Percentiles rank a stretch among this genome's conserved stretches.
Evolutionary conservation across 176 grass and related monocot genomes (phyloP).

Genomic region (Miscanthus lutarioriparius): DNA sequence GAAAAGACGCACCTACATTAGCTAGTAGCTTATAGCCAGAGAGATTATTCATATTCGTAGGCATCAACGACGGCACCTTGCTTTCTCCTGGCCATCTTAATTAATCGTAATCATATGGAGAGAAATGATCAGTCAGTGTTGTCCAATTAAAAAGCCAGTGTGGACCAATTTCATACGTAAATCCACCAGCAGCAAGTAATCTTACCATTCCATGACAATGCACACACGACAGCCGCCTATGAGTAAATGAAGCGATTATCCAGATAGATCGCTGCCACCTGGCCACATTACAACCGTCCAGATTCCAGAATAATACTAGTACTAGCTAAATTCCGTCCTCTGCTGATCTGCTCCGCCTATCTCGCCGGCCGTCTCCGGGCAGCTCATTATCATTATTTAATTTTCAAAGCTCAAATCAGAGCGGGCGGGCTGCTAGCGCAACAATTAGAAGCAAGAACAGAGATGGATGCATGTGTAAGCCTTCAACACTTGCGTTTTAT

Average conservation of each 20-base stretch:
- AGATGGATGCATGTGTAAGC: background rate
- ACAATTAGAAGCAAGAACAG: background rate
- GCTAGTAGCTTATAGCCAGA: background rate
- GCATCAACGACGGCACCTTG: background rate
- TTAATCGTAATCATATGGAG: background rate
- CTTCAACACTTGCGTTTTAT: background rate
- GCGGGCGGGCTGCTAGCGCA: background rate
- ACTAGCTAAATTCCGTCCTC: no score
- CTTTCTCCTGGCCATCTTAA: background rate
- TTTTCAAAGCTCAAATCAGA: background rate
- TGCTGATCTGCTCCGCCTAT: constrained; percentile 32
- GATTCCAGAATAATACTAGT: background rate
- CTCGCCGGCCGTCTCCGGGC: constrained; percentile 6
- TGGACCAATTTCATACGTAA: constrained; percentile 19
- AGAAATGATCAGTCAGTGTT: background rate
- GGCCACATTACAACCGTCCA: background rate
- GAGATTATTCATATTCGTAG: constrained; percentile 17
- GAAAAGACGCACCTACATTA: background rate
- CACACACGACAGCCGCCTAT: background rate
- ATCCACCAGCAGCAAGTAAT: background rate
- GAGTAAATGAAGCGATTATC: background rate
- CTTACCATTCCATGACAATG: background rate
- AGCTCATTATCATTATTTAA: background rate
- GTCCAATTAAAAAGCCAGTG: background rate
- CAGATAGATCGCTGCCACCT: constrained; percentile 3